These are phyloP conservation scores for Apiospora rasikravindrae DNA, from an alignment of 2,329 filamentous ascomycete species.

Conservation along the genomic window DNA sequence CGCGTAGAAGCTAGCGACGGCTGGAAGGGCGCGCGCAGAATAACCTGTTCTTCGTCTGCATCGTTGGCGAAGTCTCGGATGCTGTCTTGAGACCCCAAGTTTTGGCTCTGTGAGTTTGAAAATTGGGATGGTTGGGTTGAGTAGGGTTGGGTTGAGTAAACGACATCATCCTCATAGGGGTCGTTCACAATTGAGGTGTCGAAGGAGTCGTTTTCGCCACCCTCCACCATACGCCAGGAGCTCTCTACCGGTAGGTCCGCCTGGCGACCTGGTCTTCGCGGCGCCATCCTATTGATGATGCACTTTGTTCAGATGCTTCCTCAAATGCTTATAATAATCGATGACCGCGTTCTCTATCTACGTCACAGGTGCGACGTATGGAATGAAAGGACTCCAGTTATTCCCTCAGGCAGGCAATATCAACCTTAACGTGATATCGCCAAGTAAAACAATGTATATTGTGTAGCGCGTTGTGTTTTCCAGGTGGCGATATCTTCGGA, in stretches of 20 bases:
- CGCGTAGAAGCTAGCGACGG: conserved; percentile 50
- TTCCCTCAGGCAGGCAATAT: background rate
- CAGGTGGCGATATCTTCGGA: background rate
- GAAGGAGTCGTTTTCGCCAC: conserved; percentile 64
- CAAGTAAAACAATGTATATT: background rate
- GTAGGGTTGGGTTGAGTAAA: conserved; percentile 43
- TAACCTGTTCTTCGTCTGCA: conserved; percentile 61
- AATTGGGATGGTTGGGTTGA: conserved; percentile 22
- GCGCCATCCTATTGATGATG: conserved; percentile 22
- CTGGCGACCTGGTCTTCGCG: conserved; percentile 28
- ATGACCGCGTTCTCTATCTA: background rate
- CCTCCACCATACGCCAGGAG: conserved; percentile 67
- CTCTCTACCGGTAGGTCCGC: conserved; percentile 51
- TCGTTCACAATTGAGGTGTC: conserved; percentile 59
- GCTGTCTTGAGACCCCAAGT: conserved; percentile 60
- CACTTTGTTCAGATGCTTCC: background rate
- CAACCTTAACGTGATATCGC: background rate
- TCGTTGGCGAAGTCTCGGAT: conserved; percentile 58
- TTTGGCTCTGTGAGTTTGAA: conserved; percentile 46
- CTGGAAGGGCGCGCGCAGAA: conserved; percentile 59
- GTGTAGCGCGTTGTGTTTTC: background rate
- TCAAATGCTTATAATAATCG: background rate
- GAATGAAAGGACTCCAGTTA: background rate
- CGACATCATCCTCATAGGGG: conserved; percentile 47
- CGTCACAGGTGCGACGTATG: background rate